Conservation (phyloP, 2,329 filamentous ascomycete species). For the Beauveria caledonica region DNA sequence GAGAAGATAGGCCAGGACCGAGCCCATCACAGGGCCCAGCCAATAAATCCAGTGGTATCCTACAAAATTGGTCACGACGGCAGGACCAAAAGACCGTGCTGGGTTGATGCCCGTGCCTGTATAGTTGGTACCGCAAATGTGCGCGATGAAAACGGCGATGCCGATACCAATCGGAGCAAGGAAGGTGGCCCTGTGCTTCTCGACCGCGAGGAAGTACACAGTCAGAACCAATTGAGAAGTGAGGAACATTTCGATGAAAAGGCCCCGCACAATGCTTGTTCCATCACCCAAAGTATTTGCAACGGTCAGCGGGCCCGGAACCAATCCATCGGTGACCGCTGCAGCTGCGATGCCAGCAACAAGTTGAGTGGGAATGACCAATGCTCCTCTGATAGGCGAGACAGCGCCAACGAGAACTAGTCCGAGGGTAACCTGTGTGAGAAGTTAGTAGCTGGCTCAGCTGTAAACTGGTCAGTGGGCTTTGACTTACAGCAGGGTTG, state of each 20-base stretch:
- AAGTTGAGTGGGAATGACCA: conserved; percentile 50
- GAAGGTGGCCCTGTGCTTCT: conserved; percentile 66
- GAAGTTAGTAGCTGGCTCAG: neutral
- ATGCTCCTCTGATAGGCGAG: conserved; percentile 39
- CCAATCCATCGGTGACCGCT: conserved; percentile 46
- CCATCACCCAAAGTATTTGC: conserved; percentile 46
- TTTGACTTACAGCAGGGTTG: conserved; percentile 37
- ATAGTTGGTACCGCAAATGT: conserved; percentile 37
- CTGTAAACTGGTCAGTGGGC: neutral
- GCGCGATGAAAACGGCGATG: conserved; percentile 56
- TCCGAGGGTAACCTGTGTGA: conserved; percentile 43
- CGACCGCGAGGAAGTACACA: conserved; percentile 61
- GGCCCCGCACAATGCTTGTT: conserved; percentile 45
- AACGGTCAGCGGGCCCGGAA: conserved; percentile 49
- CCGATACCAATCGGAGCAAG: conserved; percentile 67
- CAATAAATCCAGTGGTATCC: conserved; percentile 48
- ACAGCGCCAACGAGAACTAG: conserved; percentile 52
- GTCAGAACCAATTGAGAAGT: conserved; percentile 56
- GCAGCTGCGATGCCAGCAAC: conserved; percentile 51
- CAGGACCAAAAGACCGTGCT: conserved; percentile 42
- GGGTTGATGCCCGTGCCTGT: conserved; percentile 44
- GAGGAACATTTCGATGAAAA: conserved; percentile 61
- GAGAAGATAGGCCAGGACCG: conserved; percentile 38
- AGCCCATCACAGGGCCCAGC: conserved; percentile 43
- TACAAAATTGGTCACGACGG: conserved; percentile 34